Conservation (phyloP, 495 filamentous ascomycete genomes). For the Cercophora samala region DNA sequence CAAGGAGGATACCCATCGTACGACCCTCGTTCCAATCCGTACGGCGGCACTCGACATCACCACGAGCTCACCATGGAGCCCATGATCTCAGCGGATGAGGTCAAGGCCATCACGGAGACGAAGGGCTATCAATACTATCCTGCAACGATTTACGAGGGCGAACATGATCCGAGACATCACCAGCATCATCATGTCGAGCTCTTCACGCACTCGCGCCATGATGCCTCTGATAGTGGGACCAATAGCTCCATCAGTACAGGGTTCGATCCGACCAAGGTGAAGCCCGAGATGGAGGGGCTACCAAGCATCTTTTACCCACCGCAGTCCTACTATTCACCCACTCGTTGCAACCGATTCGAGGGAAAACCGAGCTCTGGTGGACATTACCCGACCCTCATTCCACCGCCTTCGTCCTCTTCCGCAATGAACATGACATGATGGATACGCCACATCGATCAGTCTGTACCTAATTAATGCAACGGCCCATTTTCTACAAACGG, state of each 20-base stretch:
- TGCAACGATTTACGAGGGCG: constrained; percentile 42
- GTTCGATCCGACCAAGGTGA: constrained; percentile 39
- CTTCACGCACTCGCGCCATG: constrained; percentile 37
- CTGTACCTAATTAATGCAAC: neutral
- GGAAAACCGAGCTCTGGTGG: constrained; percentile 43
- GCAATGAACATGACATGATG: constrained; percentile 34
- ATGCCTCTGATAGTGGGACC: constrained; percentile 33
- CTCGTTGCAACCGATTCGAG: constrained; percentile 42
- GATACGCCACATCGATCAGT: neutral
- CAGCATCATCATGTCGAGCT: constrained; percentile 43
- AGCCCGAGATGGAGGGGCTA: constrained; percentile 44
- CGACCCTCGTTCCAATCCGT: constrained; percentile 39
- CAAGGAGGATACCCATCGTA: constrained; percentile 33
- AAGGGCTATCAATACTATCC: constrained; percentile 51
- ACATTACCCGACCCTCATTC: constrained; percentile 44
- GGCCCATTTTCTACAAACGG: neutral
- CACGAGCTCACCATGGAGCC: constrained; percentile 43
- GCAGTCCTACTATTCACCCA: constrained; percentile 33
- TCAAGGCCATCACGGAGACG: constrained; percentile 41
- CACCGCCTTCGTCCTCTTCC: constrained; percentile 21
- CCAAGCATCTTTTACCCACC: constrained; percentile 44
- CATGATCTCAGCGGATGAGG: constrained; percentile 45
- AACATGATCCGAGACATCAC: constrained; percentile 36
- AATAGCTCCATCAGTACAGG: constrained; percentile 24
- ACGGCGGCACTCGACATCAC: constrained; percentile 41